A percentile compares a stretch with the other conserved stretches of the same genome.
These are phyloP conservation scores for Pythium volutum DNA, from an alignment of 352 stramenopile genomes.

Conservation along the genomic window DNA sequence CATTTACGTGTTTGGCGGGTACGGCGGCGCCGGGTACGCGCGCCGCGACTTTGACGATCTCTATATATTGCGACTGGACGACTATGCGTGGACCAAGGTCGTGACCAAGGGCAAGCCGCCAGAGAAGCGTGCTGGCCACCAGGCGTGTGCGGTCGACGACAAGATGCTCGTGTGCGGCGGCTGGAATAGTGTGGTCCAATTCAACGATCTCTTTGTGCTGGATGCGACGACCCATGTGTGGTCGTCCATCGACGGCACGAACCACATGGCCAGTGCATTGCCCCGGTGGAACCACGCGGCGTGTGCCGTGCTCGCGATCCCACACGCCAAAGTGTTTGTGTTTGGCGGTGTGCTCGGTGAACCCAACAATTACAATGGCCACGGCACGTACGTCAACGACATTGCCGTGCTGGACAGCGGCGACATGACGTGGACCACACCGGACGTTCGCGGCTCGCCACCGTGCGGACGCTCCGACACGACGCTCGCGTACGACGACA, in stretches of 20 bases:
- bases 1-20: constrained; percentile 95
- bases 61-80: constrained; percentile 85
- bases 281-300: constrained; percentile 95
- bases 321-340: constrained; percentile 95
- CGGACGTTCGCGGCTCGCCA: constrained; percentile 71
- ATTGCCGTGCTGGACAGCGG: constrained; percentile 92
- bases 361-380: constrained; percentile 81
- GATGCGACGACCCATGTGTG: constrained; percentile 86
- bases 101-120: constrained; percentile 82
- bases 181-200: constrained; percentile 93
- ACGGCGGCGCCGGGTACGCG: constrained; percentile 91
- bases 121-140: constrained; percentile 91
- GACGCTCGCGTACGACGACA: constrained; percentile 93
- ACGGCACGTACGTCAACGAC: constrained; percentile 86
- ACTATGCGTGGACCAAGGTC: constrained; percentile 84
- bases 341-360: constrained; percentile 95
- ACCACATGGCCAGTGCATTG: constrained; percentile 65
- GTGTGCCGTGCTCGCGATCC: constrained; percentile 92
- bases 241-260: constrained; percentile 67
- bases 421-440: constrained; percentile 86
- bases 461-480: constrained; percentile 90
- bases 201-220: constrained; percentile 94
- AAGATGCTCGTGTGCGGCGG: constrained; percentile 93
- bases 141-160: constrained; percentile 87
- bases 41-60: constrained; percentile 95